Base-by-base conservation (phyloP, 208 protist species). In the Acanthamoeba polyphaga region DNA sequence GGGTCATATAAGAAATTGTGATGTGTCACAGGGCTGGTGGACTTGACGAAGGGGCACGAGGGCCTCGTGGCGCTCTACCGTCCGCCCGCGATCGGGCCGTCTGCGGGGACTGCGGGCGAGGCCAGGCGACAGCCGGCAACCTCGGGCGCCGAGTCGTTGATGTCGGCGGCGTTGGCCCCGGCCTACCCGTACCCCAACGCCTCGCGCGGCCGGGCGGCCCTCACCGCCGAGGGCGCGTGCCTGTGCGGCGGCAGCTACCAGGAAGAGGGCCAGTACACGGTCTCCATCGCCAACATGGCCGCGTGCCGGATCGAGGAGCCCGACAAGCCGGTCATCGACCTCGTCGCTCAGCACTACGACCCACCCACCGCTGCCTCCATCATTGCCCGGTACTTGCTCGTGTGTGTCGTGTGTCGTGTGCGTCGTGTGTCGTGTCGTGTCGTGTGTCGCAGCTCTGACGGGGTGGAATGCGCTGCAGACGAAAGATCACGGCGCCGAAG, bases 311-410 rank as follows among this genome's bases (percentile, higher is more conserved):
- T 38, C n/a, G 32, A n/a, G 32, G n/a, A 74, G 66, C 66, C 24
- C n/a, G 66, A 74, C n/a, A 34, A n/a, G 24, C 32, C 32, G 66
- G n/a, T 74, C 66, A 74, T 74, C 66, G 66, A 74, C 32, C 66
- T 74, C 8, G 32, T 74, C 22, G 66, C 24, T 12, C 24, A 74
- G 24, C 66, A 34, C 66, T 74, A 74, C 32, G 66, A 74, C 66
- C n/a, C 66, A 15, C 66, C 66, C 66, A 74, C 66, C 12, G 66
- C 66, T 13, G 66, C 66, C 24, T n/a, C 66, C 66, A 74, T 74
- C 32, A 34, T 34, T 15, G 66, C 66, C 32, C 66, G 66, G 66
- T 74, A 29, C 66, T 12, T 74, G 7, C 13, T 34, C 5, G 24
- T 12, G 2, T 15, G 66, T 74, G 66, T 15, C 3, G 38, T 38